phyloP scores from a whole-genome alignment of 2,329 filamentous ascomycete species.

The Phialophora chinensis region DNA sequence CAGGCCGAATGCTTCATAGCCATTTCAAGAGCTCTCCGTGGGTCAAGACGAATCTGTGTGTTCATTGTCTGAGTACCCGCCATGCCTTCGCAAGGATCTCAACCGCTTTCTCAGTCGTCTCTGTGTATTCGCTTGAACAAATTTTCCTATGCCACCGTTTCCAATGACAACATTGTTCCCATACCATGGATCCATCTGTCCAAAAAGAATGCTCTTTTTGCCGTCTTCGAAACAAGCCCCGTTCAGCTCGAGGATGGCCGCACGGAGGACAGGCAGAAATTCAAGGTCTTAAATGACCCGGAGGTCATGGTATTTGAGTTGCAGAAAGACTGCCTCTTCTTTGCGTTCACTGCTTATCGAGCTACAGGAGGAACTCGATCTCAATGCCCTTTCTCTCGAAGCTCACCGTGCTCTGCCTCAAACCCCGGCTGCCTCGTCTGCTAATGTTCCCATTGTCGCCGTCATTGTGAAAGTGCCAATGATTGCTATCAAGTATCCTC shows the following conservation, averaged over 20 bases:
- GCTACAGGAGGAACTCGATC: slow-evolving; percentile 51
- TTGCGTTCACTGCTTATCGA: slow-evolving; percentile 23
- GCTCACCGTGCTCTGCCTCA: slow-evolving; percentile 34
- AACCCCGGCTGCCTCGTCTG: slow-evolving; percentile 10
- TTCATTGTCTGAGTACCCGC: slow-evolving; percentile 13
- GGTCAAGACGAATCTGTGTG: background rate
- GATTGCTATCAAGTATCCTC: slow-evolving; percentile 53
- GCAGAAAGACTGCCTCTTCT: background rate
- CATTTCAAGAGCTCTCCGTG: background rate
- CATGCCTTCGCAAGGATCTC: slow-evolving; percentile 55
- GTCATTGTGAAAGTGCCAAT: slow-evolving; percentile 54
- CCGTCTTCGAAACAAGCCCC: slow-evolving; percentile 45
- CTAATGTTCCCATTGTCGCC: slow-evolving; percentile 44
- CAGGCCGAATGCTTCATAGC: background rate
- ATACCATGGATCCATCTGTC: slow-evolving; percentile 54
- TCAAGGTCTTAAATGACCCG: slow-evolving; percentile 47
- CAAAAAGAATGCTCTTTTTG: slow-evolving; percentile 46
- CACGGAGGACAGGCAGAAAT: slow-evolving; percentile 38
- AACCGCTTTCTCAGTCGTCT: slow-evolving; percentile 48
- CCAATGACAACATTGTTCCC: slow-evolving; percentile 46
- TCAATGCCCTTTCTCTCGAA: slow-evolving; percentile 45
- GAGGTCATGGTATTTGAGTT: slow-evolving; percentile 46
- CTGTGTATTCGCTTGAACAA: slow-evolving; percentile 50
- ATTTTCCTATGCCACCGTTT: slow-evolving; percentile 53
- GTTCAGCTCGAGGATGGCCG: slow-evolving; percentile 32